A percentile compares a stretch with the other conserved stretches of the same genome.
Conservation (phyloP, 1,284 basidiomycete genomes). For the Cryptococcus amylolentus region DNA sequence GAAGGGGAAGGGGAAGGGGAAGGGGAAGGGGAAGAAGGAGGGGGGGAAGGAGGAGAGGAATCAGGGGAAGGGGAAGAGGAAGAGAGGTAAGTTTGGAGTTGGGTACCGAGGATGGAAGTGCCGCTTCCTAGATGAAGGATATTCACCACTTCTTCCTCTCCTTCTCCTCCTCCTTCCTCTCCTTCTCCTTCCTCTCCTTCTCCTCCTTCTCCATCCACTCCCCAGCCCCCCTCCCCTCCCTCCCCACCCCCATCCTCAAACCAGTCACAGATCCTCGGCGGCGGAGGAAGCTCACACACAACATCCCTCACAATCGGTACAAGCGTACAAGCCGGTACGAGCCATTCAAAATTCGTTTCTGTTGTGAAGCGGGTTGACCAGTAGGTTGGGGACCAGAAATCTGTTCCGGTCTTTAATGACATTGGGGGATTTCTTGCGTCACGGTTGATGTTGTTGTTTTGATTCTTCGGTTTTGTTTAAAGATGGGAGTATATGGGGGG, state of each 20-base stretch:
- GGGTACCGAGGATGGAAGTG: slow-evolving; percentile 28
- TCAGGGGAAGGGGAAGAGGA: not conserved
- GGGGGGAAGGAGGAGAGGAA: not conserved
- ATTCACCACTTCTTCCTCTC: slow-evolving; percentile 3
- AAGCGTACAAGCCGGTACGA: slow-evolving; percentile 22
- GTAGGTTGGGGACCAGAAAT: slow-evolving; percentile 40
- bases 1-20: not conserved
- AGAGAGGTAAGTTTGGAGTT: slow-evolving; percentile 5
- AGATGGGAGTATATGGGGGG: too few species aligned
- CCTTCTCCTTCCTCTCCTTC: not conserved
- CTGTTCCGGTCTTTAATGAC: slow-evolving; percentile 12
- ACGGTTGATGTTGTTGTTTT: too few species aligned
- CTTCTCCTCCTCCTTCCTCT: slow-evolving; percentile 1
- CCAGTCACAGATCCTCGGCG: too few species aligned
- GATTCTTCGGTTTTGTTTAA: too few species aligned
- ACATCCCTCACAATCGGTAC: slow-evolving; percentile 23
- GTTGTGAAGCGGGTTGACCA: slow-evolving; percentile 34
- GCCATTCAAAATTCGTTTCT: slow-evolving; percentile 41
- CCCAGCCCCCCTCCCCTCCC: not conserved
- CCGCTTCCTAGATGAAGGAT: slow-evolving; percentile 44
- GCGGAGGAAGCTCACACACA: not conserved
- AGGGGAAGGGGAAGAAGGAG: not conserved
- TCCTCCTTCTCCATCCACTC: not conserved
- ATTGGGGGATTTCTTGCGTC: not conserved
- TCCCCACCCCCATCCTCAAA: not conserved